Conservation (phyloP, 2,329 filamentous ascomycete species). For the Fusarium illudens region DNA sequence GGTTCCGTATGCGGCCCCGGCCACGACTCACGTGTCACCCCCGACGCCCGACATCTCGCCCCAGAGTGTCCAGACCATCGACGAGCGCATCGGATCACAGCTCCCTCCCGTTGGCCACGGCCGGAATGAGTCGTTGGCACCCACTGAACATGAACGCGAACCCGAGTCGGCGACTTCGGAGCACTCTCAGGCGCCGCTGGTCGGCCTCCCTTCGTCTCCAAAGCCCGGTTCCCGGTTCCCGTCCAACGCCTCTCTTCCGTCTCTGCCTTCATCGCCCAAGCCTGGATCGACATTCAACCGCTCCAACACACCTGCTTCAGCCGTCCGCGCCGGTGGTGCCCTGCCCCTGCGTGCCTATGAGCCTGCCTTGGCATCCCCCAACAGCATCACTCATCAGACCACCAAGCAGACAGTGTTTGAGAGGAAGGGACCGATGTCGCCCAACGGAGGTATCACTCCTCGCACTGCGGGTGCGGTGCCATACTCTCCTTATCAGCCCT, state of each 20-base stretch:
- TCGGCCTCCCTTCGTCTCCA: conserved; percentile 60
- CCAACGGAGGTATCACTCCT: conserved; percentile 68
- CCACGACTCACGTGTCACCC: conserved; percentile 35
- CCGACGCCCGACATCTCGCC: conserved; percentile 52
- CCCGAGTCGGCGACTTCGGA: conserved; percentile 63
- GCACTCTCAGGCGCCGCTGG: conserved; percentile 58
- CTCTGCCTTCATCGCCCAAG: conserved; percentile 59
- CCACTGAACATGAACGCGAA: conserved; percentile 56
- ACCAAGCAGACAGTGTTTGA: conserved; percentile 74
- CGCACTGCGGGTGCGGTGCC: conserved; percentile 69
- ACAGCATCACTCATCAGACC: conserved; percentile 51
- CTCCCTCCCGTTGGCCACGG: conserved; percentile 45
- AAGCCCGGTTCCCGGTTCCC: conserved; percentile 46
- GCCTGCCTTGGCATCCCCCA: conserved; percentile 61
- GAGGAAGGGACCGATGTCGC: conserved; percentile 62
- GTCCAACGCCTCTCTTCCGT: conserved; percentile 46
- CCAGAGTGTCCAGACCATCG: conserved; percentile 57
- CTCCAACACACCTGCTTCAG: conserved; percentile 57
- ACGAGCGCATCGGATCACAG: conserved; percentile 61
- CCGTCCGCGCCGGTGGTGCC: conserved; percentile 64
- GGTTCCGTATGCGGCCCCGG: conserved; percentile 45
- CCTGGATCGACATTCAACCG: conserved; percentile 60
- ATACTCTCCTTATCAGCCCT: conserved; percentile 83
- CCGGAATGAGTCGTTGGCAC: conserved; percentile 51
- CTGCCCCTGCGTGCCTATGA: conserved; percentile 71